A percentile compares a stretch with the other conserved stretches of the same genome.
Conservation (phyloP, 1,284 basidiomycete species). For the Schizophyllum amplum region DNA sequence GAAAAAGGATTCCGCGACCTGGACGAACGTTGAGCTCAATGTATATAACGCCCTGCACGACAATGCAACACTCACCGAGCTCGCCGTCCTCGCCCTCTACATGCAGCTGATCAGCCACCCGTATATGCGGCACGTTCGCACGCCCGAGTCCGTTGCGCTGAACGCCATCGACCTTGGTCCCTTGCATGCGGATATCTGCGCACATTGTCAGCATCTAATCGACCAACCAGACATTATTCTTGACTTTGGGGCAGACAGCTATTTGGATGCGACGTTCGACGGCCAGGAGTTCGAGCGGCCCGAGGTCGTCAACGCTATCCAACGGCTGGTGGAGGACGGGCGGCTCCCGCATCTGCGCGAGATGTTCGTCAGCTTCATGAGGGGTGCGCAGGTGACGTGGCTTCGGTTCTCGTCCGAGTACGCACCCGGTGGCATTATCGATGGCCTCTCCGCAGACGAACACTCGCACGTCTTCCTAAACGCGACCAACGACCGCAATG, state of each 20-base stretch:
- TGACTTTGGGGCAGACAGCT: conserved; percentile 8
- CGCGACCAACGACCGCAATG: too few species aligned
- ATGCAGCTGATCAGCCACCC: neutral
- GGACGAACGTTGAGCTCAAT: too few species aligned
- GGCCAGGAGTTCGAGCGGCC: conserved; percentile 11
- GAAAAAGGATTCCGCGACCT: conserved; percentile 17
- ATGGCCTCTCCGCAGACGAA: too few species aligned
- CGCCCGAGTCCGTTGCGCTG: conserved; percentile 7
- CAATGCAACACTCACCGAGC: conserved; percentile 1
- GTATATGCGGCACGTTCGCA: conserved; percentile 3
- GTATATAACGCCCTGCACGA: too few species aligned
- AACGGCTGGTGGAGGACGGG: conserved; percentile 11
- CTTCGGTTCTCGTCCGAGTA: too few species aligned
- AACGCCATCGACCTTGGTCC: conserved; percentile 24
- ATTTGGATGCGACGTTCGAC: conserved; percentile 17
- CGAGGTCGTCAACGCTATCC: neutral
- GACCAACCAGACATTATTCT: conserved; percentile 21
- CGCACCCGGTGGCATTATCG: too few species aligned
- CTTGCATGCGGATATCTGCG: conserved; percentile 15
- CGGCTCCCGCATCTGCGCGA: too few species aligned
- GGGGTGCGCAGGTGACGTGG: too few species aligned
- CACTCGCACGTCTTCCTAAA: too few species aligned
- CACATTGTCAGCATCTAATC: conserved; percentile 19
- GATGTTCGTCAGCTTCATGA: too few species aligned
- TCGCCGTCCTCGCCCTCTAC: conserved; percentile 3